These are phyloP conservation scores for Coniochaeta pulveracea DNA, from an alignment of 2,329 filamentous ascomycete genomes.

Conservation along the genomic window DNA sequence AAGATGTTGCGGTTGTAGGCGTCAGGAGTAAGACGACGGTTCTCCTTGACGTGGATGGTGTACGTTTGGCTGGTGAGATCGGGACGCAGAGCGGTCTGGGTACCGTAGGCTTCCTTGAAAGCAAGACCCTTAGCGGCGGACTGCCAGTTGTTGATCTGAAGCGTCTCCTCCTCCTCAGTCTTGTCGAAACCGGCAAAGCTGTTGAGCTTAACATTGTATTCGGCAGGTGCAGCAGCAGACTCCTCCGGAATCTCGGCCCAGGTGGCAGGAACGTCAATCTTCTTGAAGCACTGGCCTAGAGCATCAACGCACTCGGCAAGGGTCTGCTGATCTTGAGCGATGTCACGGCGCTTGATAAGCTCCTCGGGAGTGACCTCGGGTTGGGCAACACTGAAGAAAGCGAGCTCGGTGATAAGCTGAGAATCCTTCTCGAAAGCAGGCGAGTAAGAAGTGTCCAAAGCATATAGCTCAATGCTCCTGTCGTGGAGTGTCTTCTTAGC, in stretches of 20 bases:
- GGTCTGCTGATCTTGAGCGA: slow-evolving; percentile 38
- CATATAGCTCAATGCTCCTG: slow-evolving; percentile 59
- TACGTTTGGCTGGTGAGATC: slow-evolving; percentile 79
- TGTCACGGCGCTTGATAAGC: slow-evolving; percentile 51
- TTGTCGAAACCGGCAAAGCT: slow-evolving; percentile 78
- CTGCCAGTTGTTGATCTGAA: slow-evolving; percentile 65
- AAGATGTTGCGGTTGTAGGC: slow-evolving; percentile 98
- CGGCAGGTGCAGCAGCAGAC: slow-evolving; percentile 44
- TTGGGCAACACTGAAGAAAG: slow-evolving; percentile 70
- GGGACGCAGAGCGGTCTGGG: slow-evolving; percentile 62
- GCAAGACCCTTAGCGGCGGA: slow-evolving; percentile 74
- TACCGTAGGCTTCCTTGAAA: slow-evolving; percentile 91
- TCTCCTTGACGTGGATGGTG: slow-evolving; percentile 87
- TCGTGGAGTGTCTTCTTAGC: slow-evolving; percentile 62
- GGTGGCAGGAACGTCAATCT: slow-evolving; percentile 64
- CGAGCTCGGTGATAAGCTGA: slow-evolving; percentile 61
- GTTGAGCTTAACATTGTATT: slow-evolving; percentile 63
- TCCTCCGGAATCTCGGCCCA: slow-evolving; percentile 66
- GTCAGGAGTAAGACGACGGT: slow-evolving; percentile 76
- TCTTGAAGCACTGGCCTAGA: slow-evolving; percentile 57
- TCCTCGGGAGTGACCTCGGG: slow-evolving; percentile 52
- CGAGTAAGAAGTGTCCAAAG: slow-evolving; percentile 62
- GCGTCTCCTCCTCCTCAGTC: slow-evolving; percentile 55
- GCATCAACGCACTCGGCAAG: slow-evolving; percentile 51
- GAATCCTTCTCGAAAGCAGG: slow-evolving; percentile 57